These are phyloP conservation scores for Zea mays DNA, from an alignment of 176 grass and related monocot species.

Conservation along the genomic window Zm-B73-REFERENCE-NAM-5.0 NC_050102.1:163431001-163431500, in stretches of 20 bases:
- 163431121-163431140: conserved; percentile 94
- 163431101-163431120: conserved; percentile 86
- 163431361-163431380: background rate
- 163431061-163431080: conserved; percentile 99
- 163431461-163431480: no score
- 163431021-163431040: conserved; percentile 90
- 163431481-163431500: background rate
- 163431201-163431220: conserved; percentile 51
- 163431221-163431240: conserved; percentile 99
- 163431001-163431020: conserved; percentile 59
- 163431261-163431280: conserved; percentile 98
- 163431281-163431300: conserved; percentile 98
- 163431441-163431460: background rate
- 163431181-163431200: conserved; percentile 15
- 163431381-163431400: background rate
- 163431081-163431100: conserved; percentile 99
- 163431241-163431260: conserved; percentile 99
- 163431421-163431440: conserved; percentile 9
- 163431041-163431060: conserved; percentile 79
- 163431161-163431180: conserved; percentile 23
- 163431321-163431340: conserved; percentile 19
- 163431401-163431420: background rate
- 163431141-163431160: conserved; percentile 26
- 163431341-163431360: background rate
- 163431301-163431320: conserved; percentile 58